A percentile compares a stretch with the other conserved stretches of the same genome.
These are phyloP conservation scores for Anisogramma anomala DNA, from an alignment of 2,329 filamentous ascomycete genomes.

Conservation along the genomic window DNA sequence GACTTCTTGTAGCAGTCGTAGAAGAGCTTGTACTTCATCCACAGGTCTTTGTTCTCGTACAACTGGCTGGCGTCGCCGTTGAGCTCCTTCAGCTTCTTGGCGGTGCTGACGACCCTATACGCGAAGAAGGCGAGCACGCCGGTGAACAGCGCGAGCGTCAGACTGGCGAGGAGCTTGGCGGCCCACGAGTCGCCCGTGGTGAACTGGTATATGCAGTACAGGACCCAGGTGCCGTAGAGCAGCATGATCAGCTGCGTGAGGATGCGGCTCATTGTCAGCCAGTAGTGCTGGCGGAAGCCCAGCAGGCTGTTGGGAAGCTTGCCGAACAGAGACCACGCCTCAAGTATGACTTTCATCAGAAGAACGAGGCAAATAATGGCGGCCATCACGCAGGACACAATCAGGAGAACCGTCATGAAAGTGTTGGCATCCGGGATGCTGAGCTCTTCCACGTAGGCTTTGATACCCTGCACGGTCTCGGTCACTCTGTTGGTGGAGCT, in stretches of 20 bases:
- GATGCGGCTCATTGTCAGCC: constrained; percentile 79
- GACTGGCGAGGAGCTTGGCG: constrained; percentile 68
- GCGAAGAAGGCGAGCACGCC: constrained; percentile 70
- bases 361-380: constrained; percentile 77
- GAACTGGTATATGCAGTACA: constrained; percentile 96
- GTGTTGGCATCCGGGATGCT: constrained; percentile 80
- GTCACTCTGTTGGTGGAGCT: constrained; percentile 23
- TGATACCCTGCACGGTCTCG: constrained; percentile 58
- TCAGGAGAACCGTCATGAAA: constrained; percentile 87
- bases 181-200: constrained; percentile 90
- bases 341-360: constrained; percentile 81
- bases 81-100: constrained; percentile 57
- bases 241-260: constrained; percentile 84
- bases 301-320: constrained; percentile 69
- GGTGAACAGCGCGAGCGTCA: constrained; percentile 75
- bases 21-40: constrained; percentile 94
- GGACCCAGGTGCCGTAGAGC: constrained; percentile 86
- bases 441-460: constrained; percentile 73
- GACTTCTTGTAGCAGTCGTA: constrained; percentile 91
- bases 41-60: constrained; percentile 80
- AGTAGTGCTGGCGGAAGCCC: constrained; percentile 91
- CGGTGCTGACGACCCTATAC: constrained; percentile 70
- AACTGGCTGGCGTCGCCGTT: constrained; percentile 64
- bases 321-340: constrained; percentile 82
- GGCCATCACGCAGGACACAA: constrained; percentile 79